Conservation (phyloP, 306 rosid genomes). For the Gynostemma pentaphyllum region DNA sequence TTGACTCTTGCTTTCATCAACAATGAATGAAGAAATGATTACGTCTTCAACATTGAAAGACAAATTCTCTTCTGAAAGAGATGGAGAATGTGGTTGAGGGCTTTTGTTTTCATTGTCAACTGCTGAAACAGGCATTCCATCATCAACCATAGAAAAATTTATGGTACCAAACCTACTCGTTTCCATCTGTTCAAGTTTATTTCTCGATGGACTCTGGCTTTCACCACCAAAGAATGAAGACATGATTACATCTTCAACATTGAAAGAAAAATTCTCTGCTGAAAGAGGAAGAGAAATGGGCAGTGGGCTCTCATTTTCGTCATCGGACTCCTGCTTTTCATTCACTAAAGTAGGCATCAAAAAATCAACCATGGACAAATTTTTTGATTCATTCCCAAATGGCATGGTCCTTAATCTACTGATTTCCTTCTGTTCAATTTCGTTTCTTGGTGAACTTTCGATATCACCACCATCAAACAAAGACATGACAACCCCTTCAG, state of each 20-base stretch:
- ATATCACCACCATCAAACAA: conserved; percentile 9
- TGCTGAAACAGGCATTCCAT: conserved; percentile 11
- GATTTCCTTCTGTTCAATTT: conserved; percentile 11
- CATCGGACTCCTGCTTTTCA: conserved; percentile 13
- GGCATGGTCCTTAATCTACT: background rate
- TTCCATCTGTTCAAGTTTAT: conserved; percentile 12
- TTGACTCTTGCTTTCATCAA: no score
- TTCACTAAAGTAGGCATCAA: conserved; percentile 11
- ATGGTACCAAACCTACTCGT: background rate
- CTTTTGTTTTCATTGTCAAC: no score
- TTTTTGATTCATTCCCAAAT: background rate
- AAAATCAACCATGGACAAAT: background rate
- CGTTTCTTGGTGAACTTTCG: background rate
- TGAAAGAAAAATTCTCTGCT: background rate
- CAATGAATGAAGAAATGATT: no score
- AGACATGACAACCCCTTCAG: conserved; percentile 14
- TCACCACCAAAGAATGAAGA: conserved; percentile 15
- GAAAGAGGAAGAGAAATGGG: background rate
- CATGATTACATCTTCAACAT: conserved; percentile 6
- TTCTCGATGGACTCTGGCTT: background rate
- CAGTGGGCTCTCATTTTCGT: background rate
- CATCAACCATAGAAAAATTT: background rate
- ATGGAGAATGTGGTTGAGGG: no score
- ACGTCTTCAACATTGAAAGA: no score
- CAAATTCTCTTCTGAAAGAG: no score